These are phyloP conservation scores for Corchorus olitorius DNA, from an alignment of 345 rosid genomes.

Conservation along the genomic window DNA sequence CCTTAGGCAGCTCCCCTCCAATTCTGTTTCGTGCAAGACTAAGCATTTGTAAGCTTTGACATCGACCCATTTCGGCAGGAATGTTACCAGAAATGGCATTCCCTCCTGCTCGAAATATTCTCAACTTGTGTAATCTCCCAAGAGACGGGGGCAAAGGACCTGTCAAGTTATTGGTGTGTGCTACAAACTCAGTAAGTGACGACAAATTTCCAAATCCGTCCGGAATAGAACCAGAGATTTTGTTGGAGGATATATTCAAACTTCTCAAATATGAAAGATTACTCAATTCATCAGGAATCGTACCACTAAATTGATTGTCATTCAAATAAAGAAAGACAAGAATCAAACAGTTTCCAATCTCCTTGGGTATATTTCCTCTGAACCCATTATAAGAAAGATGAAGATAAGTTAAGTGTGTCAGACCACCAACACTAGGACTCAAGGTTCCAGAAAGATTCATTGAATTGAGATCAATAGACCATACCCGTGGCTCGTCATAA, in stretches of 20 bases:
- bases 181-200: conserved; percentile 67
- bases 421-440: conserved; percentile 66
- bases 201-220: conserved; percentile 67
- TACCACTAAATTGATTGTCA: conserved; percentile 65
- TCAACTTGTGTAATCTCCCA: conserved; percentile 64
- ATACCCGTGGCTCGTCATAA: conserved; percentile 43
- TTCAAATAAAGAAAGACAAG: conserved; percentile 54
- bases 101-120: conserved; percentile 68
- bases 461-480: conserved; percentile 60
- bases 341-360: conserved; percentile 67
- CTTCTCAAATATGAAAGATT: conserved; percentile 44
- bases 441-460: conserved; percentile 81
- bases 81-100: conserved; percentile 73
- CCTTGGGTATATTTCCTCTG: conserved; percentile 59
- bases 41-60: conserved; percentile 60
- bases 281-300: conserved; percentile 57
- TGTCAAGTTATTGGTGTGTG: conserved; percentile 70
- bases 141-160: conserved; percentile 81
- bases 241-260: conserved; percentile 73
- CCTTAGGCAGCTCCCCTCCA: conserved; percentile 72
- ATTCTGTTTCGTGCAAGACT: conserved; percentile 83
- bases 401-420: conserved; percentile 58
- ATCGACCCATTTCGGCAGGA: conserved; percentile 72
- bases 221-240: conserved; percentile 72
- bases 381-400: conserved; percentile 62